Evolutionary conservation across 148 eudicot species (phyloP).

Genomic region (Persicaria tinctoria): DNA sequence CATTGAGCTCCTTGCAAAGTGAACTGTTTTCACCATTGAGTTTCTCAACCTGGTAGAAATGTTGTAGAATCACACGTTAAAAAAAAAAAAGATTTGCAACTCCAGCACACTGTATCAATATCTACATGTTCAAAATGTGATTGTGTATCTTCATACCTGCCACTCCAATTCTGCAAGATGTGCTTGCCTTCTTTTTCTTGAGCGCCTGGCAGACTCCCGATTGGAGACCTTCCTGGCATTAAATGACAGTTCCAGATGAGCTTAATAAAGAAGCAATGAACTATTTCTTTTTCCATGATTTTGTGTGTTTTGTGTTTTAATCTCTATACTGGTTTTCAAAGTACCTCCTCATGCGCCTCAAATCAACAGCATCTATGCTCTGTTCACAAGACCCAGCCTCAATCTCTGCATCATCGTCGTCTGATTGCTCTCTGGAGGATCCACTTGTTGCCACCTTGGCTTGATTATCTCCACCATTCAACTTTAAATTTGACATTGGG

Average conservation of each 20-base stretch:
- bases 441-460: conserved; percentile 49
- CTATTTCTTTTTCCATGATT: background rate
- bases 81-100: conserved; percentile 4
- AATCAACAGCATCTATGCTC: conserved; percentile 46
- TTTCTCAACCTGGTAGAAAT: conserved; percentile 53
- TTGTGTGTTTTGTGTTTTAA: background rate
- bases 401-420: conserved; percentile 69
- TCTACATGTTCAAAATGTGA: background rate
- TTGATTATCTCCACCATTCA: conserved; percentile 45
- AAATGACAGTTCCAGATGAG: background rate
- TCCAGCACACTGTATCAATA: background rate
- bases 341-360: conserved; percentile 62
- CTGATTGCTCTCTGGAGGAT: conserved; percentile 54
- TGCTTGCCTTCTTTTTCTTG: conserved; percentile 78
- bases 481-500: conserved; percentile 53
- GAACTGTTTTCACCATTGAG: conserved; percentile 56
- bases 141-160: conserved; percentile 35
- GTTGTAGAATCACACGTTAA: background rate
- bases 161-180: conserved; percentile 67
- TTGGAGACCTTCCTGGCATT: conserved; percentile 72
- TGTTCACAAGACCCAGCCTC: conserved; percentile 72
- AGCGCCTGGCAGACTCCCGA: conserved; percentile 92
- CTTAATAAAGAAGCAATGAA: background rate
- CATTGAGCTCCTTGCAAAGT: conserved; percentile 61
- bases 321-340: background rate